Evolutionary conservation across 441 rosid genomes (phyloP), one percentile per base, ranked within the genome.

Genomic region (Gossypium gossypioides): DNA sequence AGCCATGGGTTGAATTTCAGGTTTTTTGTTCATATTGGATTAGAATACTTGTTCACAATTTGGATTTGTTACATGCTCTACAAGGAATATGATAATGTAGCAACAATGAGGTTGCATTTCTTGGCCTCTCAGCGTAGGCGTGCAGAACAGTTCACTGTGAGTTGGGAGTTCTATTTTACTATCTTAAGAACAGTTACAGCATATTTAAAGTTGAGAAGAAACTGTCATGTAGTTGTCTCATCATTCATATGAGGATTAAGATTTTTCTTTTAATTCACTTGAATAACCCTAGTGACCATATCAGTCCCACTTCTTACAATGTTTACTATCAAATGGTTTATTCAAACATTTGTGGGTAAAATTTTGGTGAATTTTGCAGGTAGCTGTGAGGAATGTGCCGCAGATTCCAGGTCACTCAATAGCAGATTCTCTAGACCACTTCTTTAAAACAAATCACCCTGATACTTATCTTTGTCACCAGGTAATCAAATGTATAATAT

Each of bases 41-140:
- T 96, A 81, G 86, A 91, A 81, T 96, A 89, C 79, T 67, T 89
- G 75, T 91, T 95, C 85, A 92, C 97, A 13, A 3, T 85, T 15
- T 95, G 97, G 96, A 87, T 81, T 34, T 95, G 98, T 82, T 87
- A 76, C 86, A 76, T 95, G 89, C 99, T 95, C 15, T 95, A 92
- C 87, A 87, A 87, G 83, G 98, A 95, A 73, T 95, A 92, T 77
- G 89, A 79, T 67, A 80, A 75, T 76, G 82, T 95, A 10, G 93
- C 98, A 51, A 77, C 80, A 27, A 88, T 95, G 97, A 89, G 99
- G 86, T 78, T 92, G 71, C 87, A 63, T 32, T 95, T 91, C 83
- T 78, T 95, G 88, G 92, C 89, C 79, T 83, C 97, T 9, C 91
- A 95, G 70, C 76, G 77, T 32, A 83, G 98, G 79, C 86, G 85